A percentile compares a stretch with the other conserved stretches of the same genome.
Evolutionary conservation across 768 basidiomycete species (phyloP).

Genomic region (Imleria badia): DNA sequence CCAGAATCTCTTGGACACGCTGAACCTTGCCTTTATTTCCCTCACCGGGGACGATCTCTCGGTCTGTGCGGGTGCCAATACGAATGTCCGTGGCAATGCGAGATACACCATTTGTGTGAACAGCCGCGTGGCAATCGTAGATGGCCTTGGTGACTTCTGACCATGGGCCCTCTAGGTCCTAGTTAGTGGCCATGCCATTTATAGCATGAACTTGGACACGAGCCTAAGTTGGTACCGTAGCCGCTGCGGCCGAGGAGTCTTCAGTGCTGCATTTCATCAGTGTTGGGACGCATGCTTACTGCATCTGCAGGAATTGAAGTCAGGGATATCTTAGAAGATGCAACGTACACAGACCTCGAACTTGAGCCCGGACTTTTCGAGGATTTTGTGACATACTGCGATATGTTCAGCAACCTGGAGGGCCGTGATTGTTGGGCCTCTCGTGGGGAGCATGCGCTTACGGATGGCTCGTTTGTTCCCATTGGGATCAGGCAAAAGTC

Average conservation of each 20-base stretch:
- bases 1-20: conserved; percentile 79
- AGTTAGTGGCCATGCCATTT: neutral
- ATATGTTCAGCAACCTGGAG: conserved; percentile 71
- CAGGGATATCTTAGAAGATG: neutral
- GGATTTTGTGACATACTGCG: conserved; percentile 78
- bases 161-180: conserved; percentile 74
- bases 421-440: neutral
- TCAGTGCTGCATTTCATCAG: conserved; percentile 35
- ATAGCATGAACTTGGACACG: conserved; percentile 11
- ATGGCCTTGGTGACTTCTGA: conserved; percentile 80
- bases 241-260: conserved; percentile 52
- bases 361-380: conserved; percentile 79
- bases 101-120: conserved; percentile 72
- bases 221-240: conserved; percentile 89
- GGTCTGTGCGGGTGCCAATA: conserved; percentile 86
- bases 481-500: conserved; percentile 91
- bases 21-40: conserved; percentile 81
- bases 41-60: conserved; percentile 55
- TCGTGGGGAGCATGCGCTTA: conserved; percentile 31
- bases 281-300: conserved; percentile 28
- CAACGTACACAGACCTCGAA: conserved; percentile 59
- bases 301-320: conserved; percentile 30
- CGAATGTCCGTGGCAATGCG: conserved; percentile 91
- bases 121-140: conserved; percentile 86
- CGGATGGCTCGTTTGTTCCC: conserved; percentile 73